phyloP scores from a whole-genome alignment of 148 eudicot species.

The Camellia lanceoleosa region DNA sequence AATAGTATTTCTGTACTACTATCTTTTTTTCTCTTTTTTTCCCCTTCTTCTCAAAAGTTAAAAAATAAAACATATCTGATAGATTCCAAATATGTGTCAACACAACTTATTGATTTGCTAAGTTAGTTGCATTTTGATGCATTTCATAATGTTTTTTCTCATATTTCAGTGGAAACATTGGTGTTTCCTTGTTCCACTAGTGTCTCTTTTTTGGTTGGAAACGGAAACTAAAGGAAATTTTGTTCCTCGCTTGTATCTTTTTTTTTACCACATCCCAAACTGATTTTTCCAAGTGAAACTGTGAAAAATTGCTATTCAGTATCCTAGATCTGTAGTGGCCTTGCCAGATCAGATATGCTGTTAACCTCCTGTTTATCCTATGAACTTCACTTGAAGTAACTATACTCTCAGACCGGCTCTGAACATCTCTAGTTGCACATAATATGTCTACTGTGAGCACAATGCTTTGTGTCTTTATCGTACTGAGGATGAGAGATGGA shows the following conservation, averaged over 20 bases:
- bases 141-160: too few relatives aligned
- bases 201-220: too few relatives aligned
- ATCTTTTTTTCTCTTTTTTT: too few relatives aligned
- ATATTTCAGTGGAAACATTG: too few relatives aligned
- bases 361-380: constrained; percentile 1
- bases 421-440: background rate
- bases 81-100: too few relatives aligned
- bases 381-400: background rate
- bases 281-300: background rate
- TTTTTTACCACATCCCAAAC: background rate
- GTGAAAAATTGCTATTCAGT: background rate
- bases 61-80: too few relatives aligned
- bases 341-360: background rate
- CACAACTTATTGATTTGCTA: too few relatives aligned
- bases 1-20: too few relatives aligned
- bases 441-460: background rate
- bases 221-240: too few relatives aligned
- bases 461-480: background rate
- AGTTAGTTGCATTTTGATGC: too few relatives aligned
- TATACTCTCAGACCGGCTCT: background rate
- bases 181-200: too few relatives aligned
- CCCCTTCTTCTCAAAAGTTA: too few relatives aligned
- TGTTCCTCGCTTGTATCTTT: background rate
- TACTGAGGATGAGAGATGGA: background rate
- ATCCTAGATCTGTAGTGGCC: background rate